Conservation (phyloP, 306 rosid genomes). For the Elaeagnus macrophylla region DNA sequence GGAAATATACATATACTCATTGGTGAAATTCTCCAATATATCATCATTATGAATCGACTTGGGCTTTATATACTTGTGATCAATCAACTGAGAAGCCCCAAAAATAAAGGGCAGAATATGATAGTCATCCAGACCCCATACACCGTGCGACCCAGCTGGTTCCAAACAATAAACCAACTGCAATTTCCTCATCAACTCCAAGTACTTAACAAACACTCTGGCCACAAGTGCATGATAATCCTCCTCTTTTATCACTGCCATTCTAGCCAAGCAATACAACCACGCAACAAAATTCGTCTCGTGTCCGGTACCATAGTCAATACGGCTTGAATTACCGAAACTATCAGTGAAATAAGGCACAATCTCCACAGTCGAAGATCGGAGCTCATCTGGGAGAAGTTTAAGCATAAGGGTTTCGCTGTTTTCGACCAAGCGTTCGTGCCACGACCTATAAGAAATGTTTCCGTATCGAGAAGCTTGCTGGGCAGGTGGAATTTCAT, state of each 20-base stretch:
- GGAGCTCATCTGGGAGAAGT: constrained; percentile 47
- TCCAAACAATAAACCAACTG: constrained; percentile 70
- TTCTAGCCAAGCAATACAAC: constrained; percentile 68
- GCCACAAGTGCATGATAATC: constrained; percentile 65
- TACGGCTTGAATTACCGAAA: constrained; percentile 75
- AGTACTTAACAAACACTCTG: constrained; percentile 62
- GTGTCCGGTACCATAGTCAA: constrained; percentile 94
- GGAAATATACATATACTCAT: constrained; percentile 64
- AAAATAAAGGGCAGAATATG: constrained; percentile 81
- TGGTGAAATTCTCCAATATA: constrained; percentile 69
- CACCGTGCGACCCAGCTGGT: constrained; percentile 98
- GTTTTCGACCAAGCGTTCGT: constrained; percentile 30
- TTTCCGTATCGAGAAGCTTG: constrained; percentile 80
- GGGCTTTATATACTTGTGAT: constrained; percentile 91
- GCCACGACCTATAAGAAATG: constrained; percentile 69
- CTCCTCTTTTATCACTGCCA: constrained; percentile 57
- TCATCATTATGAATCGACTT: constrained; percentile 86
- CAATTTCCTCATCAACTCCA: constrained; percentile 84
- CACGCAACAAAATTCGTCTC: constrained; percentile 91
- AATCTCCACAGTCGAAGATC: constrained; percentile 45
- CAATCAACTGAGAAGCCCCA: constrained; percentile 86
- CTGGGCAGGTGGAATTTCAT: constrained; percentile 66
- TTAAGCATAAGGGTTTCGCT: constrained; percentile 40
- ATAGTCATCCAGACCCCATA: constrained; percentile 96
- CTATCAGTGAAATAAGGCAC: constrained; percentile 66